Evolutionary conservation across 768 basidiomycete species (phyloP).

Genomic region (Russula abietina): DNA sequence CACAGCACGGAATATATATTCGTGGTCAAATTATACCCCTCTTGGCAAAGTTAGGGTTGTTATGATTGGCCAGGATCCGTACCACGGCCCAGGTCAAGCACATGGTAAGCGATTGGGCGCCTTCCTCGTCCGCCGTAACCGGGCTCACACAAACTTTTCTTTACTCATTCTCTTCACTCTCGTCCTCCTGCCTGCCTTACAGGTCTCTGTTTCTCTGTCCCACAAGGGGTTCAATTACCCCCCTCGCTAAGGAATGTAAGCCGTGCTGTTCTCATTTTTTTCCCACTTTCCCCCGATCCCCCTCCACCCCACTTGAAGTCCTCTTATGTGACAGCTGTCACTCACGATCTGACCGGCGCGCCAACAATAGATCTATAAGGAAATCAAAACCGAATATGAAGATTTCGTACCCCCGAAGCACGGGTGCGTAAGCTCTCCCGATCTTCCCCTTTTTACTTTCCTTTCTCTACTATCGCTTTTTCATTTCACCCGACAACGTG

Average conservation of each 20-base stretch:
- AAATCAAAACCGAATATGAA: constrained; percentile 79
- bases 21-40: constrained; percentile 82
- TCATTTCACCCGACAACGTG: not conserved
- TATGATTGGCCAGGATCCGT: constrained; percentile 88
- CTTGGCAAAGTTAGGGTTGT: constrained; percentile 81
- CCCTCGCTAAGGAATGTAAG: constrained; percentile 76
- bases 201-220: constrained; percentile 92
- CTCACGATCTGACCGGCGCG: constrained; percentile 1
- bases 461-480: not conserved
- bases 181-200: not conserved
- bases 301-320: not conserved
- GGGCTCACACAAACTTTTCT: not conserved
- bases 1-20: constrained; percentile 76
- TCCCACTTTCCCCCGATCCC: not conserved
- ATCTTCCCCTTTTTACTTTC: not conserved
- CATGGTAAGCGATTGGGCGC: constrained; percentile 53
- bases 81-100: constrained; percentile 74
- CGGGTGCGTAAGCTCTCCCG: constrained; percentile 51
- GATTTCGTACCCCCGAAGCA: constrained; percentile 73
- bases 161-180: not conserved
- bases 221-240: constrained; percentile 63
- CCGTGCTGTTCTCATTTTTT: constrained; percentile 26
- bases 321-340: constrained; percentile 11
- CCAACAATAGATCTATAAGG: constrained; percentile 66
- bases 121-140: not conserved